phyloP scores from a whole-genome alignment of 1,284 basidiomycete species.

The Ceratobasidium sp. region DNA sequence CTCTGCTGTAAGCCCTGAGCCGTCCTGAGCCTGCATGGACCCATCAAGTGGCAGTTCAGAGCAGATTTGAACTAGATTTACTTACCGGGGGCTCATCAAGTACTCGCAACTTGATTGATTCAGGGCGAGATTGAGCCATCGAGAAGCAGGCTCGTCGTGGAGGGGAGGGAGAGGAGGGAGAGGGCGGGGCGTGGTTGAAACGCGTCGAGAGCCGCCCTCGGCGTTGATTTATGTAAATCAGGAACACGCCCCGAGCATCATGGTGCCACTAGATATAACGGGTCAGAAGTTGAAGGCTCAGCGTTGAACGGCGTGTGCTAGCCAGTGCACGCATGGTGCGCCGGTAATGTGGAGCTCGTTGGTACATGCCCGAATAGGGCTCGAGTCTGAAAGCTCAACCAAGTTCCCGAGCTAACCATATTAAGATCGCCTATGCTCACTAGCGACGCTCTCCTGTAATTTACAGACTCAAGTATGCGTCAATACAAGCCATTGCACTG shows the following conservation, averaged over 20 bases:
- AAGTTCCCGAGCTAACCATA: not conserved
- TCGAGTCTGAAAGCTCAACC: not conserved
- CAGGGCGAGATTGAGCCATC: slow-evolving; percentile 10
- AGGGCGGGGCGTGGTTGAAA: not conserved
- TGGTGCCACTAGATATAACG: not conserved
- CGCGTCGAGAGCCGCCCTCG: not conserved
- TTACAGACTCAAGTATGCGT: not conserved
- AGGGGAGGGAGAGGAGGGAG: not conserved
- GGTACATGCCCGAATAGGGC: not conserved
- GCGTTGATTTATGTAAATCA: slow-evolving; percentile 2
- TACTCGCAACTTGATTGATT: slow-evolving; percentile 4
- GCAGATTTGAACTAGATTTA: too few relatives aligned
- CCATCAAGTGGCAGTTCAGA: not conserved
- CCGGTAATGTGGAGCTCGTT: not conserved
- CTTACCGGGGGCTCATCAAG: slow-evolving; percentile 7
- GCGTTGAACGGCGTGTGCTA: not conserved
- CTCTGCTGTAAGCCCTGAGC: not conserved
- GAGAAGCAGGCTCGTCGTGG: not conserved
- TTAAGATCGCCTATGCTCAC: not conserved
- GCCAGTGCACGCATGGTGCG: not conserved
- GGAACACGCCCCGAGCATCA: not conserved
- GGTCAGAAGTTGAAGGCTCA: not conserved
- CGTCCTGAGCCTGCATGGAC: not conserved
- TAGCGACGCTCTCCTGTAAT: not conserved
- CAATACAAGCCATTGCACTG: not conserved